Evolutionary conservation across 352 stramenopile species (phyloP).

Genomic region (Pythium diclinum): DNA sequence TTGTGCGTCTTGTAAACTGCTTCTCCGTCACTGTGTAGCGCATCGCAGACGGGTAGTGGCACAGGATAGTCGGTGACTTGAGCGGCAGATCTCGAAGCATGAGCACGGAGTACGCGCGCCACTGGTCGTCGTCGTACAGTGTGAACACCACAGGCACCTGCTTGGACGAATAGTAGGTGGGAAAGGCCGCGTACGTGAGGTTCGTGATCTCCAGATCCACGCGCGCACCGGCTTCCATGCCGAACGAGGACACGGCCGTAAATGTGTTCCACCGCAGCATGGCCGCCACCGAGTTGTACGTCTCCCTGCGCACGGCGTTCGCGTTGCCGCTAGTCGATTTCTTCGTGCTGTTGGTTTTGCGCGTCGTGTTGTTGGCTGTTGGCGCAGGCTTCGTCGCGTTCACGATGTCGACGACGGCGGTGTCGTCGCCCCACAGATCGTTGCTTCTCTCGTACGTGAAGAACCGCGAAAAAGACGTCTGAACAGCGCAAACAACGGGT

Average conservation of each 20-base stretch:
- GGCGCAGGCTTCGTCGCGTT: slow-evolving; percentile 4
- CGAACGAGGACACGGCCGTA: slow-evolving; percentile 50
- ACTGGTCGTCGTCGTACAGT: slow-evolving; percentile 62
- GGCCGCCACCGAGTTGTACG: slow-evolving; percentile 13
- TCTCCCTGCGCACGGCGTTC: slow-evolving; percentile 1
- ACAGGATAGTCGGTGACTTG: slow-evolving; percentile 49
- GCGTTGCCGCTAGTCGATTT: not conserved
- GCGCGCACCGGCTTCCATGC: slow-evolving; percentile 47
- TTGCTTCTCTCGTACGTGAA: slow-evolving; percentile 23
- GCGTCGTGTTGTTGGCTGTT: not conserved
- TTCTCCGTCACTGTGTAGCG: slow-evolving; percentile 39
- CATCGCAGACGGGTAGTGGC: slow-evolving; percentile 52
- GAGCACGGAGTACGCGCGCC: slow-evolving; percentile 56
- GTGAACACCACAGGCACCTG: slow-evolving; percentile 49
- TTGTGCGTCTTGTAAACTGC: slow-evolving; percentile 7
- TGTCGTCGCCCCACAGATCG: not conserved
- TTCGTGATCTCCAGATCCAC: slow-evolving; percentile 42
- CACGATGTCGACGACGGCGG: not conserved
- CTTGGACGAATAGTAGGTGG: slow-evolving; percentile 9
- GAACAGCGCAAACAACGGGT: slow-evolving; percentile 4
- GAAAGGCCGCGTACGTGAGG: slow-evolving; percentile 25
- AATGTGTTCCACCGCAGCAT: slow-evolving; percentile 63
- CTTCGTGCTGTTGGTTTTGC: not conserved
- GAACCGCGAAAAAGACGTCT: slow-evolving; percentile 19
- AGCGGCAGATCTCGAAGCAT: slow-evolving; percentile 57